phyloP scores from a whole-genome alignment of 768 basidiomycete genomes.

The Tremella yokohamensis region DNA sequence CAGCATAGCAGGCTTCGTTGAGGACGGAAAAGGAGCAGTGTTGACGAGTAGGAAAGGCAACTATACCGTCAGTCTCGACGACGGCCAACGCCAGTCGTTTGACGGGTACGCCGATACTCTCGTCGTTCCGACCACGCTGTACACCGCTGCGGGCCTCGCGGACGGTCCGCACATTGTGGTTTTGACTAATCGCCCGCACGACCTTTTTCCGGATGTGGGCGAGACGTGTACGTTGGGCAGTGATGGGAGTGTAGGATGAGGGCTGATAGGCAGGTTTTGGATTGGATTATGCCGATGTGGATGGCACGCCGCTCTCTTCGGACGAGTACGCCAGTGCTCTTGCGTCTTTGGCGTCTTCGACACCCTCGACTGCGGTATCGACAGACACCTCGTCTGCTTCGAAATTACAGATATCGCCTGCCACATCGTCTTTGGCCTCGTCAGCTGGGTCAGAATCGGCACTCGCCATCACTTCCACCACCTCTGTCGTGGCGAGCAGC shows the following conservation, averaged over 20 bases:
- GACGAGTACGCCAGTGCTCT: too few species aligned
- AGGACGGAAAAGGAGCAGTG: neutral
- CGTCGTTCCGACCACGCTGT: neutral
- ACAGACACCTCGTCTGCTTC: too few species aligned
- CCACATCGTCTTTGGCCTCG: too few species aligned
- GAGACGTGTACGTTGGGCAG: neutral
- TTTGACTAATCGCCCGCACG: neutral
- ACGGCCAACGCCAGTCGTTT: neutral
- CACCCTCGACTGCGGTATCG: too few species aligned
- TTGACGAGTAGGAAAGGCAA: slow-evolving; percentile 3
- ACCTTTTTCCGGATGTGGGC: neutral
- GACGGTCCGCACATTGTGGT: neutral
- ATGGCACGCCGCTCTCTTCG: neutral
- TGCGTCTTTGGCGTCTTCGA: too few species aligned
- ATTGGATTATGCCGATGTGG: neutral
- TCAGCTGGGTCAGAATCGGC: too few species aligned
- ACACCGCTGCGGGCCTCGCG: neutral
- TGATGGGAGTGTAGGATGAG: neutral
- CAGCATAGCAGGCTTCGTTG: neutral
- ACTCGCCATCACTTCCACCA: too few species aligned
- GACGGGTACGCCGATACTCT: neutral
- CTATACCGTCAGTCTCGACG: neutral
- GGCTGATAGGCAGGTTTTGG: neutral
- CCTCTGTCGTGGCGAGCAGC: too few species aligned
- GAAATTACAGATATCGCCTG: too few species aligned